These are phyloP conservation scores for Inga laurina DNA, from an alignment of 306 rosid species.

Conservation along the genomic window DNA sequence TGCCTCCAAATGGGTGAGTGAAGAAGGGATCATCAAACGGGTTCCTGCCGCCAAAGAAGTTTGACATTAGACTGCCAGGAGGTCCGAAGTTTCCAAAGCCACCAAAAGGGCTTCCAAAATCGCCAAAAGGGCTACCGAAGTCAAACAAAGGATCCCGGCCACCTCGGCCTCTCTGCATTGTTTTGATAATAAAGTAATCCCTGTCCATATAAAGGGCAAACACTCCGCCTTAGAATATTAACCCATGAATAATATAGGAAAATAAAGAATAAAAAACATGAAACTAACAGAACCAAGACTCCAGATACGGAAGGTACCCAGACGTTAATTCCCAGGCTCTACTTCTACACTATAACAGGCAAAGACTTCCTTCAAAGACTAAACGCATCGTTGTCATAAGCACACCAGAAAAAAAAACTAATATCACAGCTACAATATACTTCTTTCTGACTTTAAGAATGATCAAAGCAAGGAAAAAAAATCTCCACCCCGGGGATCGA, in stretches of 20 bases:
- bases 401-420: neutral
- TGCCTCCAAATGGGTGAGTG: conserved; percentile 71
- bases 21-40: conserved; percentile 90
- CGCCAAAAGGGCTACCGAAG: conserved; percentile 63
- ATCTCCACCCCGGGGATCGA: neutral
- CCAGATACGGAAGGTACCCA: neutral
- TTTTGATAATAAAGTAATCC: conserved; percentile 27
- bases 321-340: neutral
- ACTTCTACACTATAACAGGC: neutral
- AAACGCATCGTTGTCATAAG: neutral
- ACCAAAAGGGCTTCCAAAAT: conserved; percentile 49
- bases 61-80: conserved; percentile 53
- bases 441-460: neutral
- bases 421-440: neutral
- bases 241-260: neutral
- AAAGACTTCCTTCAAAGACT: conserved; percentile 13
- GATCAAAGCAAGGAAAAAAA: neutral
- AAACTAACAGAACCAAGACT: neutral
- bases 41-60: conserved; percentile 65
- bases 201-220: conserved; percentile 10
- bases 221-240: neutral
- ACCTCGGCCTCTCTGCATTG: conserved; percentile 68
- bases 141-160: conserved; percentile 54
- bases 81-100: conserved; percentile 60
- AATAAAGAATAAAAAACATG: neutral